Evolutionary conservation across 768 basidiomycete genomes (phyloP).

Genomic region (Suillus alpinus): DNA sequence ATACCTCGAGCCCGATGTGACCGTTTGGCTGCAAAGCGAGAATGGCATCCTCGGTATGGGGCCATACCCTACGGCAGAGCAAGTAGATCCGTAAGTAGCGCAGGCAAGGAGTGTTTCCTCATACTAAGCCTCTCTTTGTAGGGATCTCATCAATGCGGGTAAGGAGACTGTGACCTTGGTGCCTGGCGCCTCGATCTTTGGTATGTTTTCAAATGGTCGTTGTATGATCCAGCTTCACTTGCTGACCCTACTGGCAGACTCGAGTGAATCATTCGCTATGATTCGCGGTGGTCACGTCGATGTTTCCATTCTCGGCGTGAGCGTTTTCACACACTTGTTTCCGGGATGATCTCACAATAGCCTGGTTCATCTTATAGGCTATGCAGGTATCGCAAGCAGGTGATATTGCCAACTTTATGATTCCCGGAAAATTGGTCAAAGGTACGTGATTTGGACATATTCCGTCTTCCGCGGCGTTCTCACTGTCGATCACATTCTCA

Average conservation of each 20-base stretch:
- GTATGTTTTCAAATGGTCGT: conserved; percentile 37
- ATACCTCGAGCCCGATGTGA: conserved; percentile 66
- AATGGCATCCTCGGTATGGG: conserved; percentile 90
- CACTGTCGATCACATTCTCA: conserved; percentile 25
- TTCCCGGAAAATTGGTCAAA: conserved; percentile 90
- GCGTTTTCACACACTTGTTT: conserved; percentile 25
- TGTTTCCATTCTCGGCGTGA: conserved; percentile 87
- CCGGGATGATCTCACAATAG: conserved; percentile 4
- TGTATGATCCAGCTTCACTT: neutral
- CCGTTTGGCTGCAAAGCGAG: conserved; percentile 90
- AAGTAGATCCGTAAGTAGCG: conserved; percentile 71
- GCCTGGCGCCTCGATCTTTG: conserved; percentile 90
- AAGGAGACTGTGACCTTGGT: conserved; percentile 93
- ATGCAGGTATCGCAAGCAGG: conserved; percentile 94
- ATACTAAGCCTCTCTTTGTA: conserved; percentile 26
- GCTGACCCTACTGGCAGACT: conserved; percentile 47
- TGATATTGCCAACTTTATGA: conserved; percentile 98
- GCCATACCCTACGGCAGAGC: conserved; percentile 79
- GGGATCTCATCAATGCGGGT: conserved; percentile 91
- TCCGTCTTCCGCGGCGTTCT: conserved; percentile 6
- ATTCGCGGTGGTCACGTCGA: conserved; percentile 96
- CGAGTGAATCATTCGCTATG: conserved; percentile 94
- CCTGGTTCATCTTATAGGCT: conserved; percentile 46
- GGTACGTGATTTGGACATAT: conserved; percentile 34
- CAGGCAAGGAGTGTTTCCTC: neutral